phyloP scores from a whole-genome alignment of 192 early-diverging fungal species.

The Mortierella claussenii region DNA sequence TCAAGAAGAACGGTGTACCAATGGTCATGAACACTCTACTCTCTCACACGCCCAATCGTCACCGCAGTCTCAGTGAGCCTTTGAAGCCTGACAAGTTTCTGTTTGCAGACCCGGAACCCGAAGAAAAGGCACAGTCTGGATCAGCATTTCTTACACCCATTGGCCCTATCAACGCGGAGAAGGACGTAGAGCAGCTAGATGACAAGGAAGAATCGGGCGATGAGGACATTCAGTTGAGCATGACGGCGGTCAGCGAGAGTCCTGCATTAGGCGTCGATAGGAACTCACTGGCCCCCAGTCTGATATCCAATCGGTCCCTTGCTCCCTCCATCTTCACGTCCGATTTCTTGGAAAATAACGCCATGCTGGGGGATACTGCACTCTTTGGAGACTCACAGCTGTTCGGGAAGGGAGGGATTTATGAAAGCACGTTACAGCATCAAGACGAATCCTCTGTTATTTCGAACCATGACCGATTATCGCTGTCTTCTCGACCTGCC shows the following conservation, averaged over 20 bases:
- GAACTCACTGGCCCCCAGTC: conserved; percentile 26
- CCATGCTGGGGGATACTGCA: conserved; percentile 27
- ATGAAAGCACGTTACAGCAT: conserved; percentile 4
- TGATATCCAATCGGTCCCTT: conserved; percentile 14
- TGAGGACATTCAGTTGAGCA: conserved; percentile 10
- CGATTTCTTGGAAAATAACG: conserved; percentile 39
- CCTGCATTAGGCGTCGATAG: not conserved
- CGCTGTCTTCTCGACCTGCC: conserved; percentile 1
- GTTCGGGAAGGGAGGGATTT: conserved; percentile 45
- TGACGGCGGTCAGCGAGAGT: not conserved
- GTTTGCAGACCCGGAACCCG: conserved; percentile 16
- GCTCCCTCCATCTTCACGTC: conserved; percentile 38
- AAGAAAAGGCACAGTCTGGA: conserved; percentile 26
- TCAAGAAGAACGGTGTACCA: conserved; percentile 59
- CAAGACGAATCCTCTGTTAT: not conserved
- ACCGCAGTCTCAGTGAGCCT: conserved; percentile 47
- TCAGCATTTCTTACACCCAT: conserved; percentile 40
- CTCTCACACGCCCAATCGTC: conserved; percentile 37
- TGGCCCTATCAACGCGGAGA: conserved; percentile 10
- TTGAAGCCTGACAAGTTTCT: conserved; percentile 29
- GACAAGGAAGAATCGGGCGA: conserved; percentile 28
- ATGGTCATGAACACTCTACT: conserved; percentile 51
- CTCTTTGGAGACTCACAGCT: conserved; percentile 36
- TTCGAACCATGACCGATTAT: not conserved
- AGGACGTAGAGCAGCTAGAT: conserved; percentile 11